phyloP scores from a whole-genome alignment of 1,284 basidiomycete genomes.

The Schizopora paradoxa region DNA sequence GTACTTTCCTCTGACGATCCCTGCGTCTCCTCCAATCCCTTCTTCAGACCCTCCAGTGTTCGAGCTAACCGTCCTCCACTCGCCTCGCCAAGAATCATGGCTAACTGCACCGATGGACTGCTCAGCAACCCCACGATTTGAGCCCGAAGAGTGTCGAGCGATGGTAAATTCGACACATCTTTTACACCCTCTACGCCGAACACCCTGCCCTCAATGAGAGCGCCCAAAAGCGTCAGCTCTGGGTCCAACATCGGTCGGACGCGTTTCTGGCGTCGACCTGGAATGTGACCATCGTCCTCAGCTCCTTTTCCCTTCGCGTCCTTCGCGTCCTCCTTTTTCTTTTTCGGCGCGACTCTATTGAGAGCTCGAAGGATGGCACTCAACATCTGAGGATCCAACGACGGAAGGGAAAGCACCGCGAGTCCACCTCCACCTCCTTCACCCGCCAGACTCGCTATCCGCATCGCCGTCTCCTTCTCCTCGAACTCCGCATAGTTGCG shows the following conservation, averaged over 20 bases:
- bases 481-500: constrained; percentile 54
- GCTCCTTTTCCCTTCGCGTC: constrained; percentile 46
- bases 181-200: constrained; percentile 52
- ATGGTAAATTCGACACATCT: constrained; percentile 62
- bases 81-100: constrained; percentile 64
- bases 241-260: constrained; percentile 48
- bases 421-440: constrained; percentile 50
- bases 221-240: constrained; percentile 67
- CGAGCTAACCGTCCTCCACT: constrained; percentile 68
- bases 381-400: constrained; percentile 66
- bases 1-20: constrained; percentile 1
- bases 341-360: constrained; percentile 58
- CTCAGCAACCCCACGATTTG: constrained; percentile 74
- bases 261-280: constrained; percentile 60
- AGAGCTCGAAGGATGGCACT: constrained; percentile 62
- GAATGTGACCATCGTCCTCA: constrained; percentile 54
- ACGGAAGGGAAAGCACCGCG: constrained; percentile 61
- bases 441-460: constrained; percentile 48
- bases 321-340: constrained; percentile 46
- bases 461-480: constrained; percentile 36
- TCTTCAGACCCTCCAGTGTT: constrained; percentile 73
- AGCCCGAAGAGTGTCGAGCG: constrained; percentile 62
- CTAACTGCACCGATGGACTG: constrained; percentile 63
- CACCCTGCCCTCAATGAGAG: constrained; percentile 67
- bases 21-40: constrained; percentile 57